A percentile compares a stretch with the other conserved stretches of the same genome.
Evolutionary conservation across 495 filamentous ascomycete species (phyloP).

Genomic region (Penicillium soppii): DNA sequence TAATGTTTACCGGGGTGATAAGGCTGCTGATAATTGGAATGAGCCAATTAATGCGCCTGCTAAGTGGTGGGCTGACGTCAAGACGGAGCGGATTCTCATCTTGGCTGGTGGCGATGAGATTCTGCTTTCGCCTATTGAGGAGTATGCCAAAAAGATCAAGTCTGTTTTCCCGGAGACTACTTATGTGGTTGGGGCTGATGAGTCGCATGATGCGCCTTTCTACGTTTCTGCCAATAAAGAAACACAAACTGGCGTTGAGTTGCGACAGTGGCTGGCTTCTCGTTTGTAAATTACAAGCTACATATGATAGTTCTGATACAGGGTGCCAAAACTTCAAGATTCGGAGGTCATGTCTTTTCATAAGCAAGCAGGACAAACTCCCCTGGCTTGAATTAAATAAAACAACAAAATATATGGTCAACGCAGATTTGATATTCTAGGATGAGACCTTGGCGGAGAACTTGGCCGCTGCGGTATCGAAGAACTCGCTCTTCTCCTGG

Average conservation of each 20-base stretch:
- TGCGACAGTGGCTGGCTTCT: slow-evolving; percentile 34
- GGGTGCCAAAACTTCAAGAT: slow-evolving; percentile 15
- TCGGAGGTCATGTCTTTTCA: slow-evolving; percentile 30
- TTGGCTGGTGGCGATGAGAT: slow-evolving; percentile 57
- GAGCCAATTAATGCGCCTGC: slow-evolving; percentile 49
- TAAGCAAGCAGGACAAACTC: slow-evolving; percentile 24
- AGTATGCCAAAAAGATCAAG: slow-evolving; percentile 46
- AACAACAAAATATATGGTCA: slow-evolving; percentile 15
- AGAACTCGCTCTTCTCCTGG: slow-evolving; percentile 72
- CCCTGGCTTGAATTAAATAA: slow-evolving; percentile 21
- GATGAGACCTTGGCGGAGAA: slow-evolving; percentile 71
- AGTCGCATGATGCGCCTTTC: slow-evolving; percentile 36
- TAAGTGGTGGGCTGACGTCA: slow-evolving; percentile 54
- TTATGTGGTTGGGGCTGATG: slow-evolving; percentile 31
- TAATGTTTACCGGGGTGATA: slow-evolving; percentile 41
- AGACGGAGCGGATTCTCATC: slow-evolving; percentile 49
- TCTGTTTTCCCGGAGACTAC: slow-evolving; percentile 32
- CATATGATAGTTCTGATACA: slow-evolving; percentile 2
- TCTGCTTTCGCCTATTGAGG: slow-evolving; percentile 54
- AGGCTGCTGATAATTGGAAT: slow-evolving; percentile 52
- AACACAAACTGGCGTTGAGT: slow-evolving; percentile 24
- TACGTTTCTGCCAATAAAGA: slow-evolving; percentile 25
- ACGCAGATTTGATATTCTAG: slow-evolving; percentile 24
- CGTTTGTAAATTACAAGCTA: slow-evolving; percentile 19
- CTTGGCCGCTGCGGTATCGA: slow-evolving; percentile 77